Conservation (phyloP, 192 early-diverging fungal genomes). For the Coemansia sp. region DNA sequence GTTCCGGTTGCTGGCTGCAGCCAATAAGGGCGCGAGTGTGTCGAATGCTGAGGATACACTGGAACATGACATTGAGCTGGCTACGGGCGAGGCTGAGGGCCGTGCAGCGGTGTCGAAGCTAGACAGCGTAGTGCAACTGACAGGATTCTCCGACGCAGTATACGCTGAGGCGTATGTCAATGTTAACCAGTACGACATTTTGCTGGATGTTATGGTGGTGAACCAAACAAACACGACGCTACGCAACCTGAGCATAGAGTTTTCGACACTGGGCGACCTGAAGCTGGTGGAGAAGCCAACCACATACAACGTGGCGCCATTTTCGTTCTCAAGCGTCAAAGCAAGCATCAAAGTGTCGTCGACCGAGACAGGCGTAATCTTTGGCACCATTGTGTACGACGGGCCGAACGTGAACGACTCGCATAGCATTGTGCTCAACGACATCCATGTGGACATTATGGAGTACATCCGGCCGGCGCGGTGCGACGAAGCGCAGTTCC, state of each 20-base stretch:
- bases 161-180: conserved; percentile 98
- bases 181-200: conserved; percentile 96
- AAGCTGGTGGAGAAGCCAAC: conserved; percentile 94
- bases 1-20: conserved; percentile 75
- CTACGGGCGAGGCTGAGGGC: conserved; percentile 73
- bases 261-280: conserved; percentile 96
- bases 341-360: conserved; percentile 99
- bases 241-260: conserved; percentile 97
- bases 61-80: conserved; percentile 87
- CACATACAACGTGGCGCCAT: conserved; percentile 84
- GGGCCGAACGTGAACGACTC: conserved; percentile 86
- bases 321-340: conserved; percentile 92
- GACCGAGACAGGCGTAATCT: conserved; percentile 97
- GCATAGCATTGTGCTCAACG: conserved; percentile 93
- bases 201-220: conserved; percentile 93
- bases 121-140: conserved; percentile 91
- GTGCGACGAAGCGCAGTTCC: conserved; percentile 93
- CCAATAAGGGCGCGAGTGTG: conserved; percentile 58
- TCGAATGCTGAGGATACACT: conserved; percentile 68
- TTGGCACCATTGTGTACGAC: conserved; percentile 98
- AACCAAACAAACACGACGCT: conserved; percentile 95
- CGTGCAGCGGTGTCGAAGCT: conserved; percentile 89
- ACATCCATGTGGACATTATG: conserved; percentile 99
- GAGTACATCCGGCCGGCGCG: conserved; percentile 95
- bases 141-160: conserved; percentile 97